A percentile compares a stretch with the other conserved stretches of the same genome.
These are phyloP conservation scores for Podaxis sp. DNA, from an alignment of 768 basidiomycete genomes.

Conservation along the genomic window DNA sequence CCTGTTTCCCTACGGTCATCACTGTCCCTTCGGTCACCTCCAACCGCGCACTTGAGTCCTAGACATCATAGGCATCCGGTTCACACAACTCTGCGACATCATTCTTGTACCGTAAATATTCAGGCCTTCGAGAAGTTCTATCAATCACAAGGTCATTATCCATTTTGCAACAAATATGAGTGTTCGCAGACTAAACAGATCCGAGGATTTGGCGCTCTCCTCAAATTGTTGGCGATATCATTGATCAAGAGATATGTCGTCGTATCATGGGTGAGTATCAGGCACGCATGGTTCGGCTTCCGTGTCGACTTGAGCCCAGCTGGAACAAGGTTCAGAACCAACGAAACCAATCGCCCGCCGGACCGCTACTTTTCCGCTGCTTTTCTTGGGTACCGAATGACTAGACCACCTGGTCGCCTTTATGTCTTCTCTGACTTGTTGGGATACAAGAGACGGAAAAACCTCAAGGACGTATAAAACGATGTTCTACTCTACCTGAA, in stretches of 20 bases:
- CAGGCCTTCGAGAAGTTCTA: background rate
- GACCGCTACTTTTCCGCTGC: background rate
- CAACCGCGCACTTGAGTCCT: background rate
- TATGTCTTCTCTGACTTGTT: constrained; percentile 10
- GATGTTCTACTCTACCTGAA: background rate
- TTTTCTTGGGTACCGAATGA: background rate
- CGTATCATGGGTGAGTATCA: background rate
- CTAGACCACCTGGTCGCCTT: constrained; percentile 2
- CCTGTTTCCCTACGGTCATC: background rate
- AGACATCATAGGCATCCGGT: background rate
- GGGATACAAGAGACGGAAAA: constrained; percentile 9
- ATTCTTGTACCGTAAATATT: background rate
- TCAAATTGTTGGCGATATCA: no score
- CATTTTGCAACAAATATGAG: background rate
- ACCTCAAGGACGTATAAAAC: constrained; percentile 2
- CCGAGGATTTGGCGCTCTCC: no score
- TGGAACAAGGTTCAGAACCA: background rate
- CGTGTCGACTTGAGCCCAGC: background rate
- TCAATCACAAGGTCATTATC: background rate
- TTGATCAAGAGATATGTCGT: no score
- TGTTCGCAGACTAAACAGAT: no score
- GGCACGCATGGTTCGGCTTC: background rate
- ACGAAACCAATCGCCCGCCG: background rate
- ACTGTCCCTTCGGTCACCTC: background rate
- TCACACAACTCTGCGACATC: background rate